Evolutionary conservation across 2,329 filamentous ascomycete genomes (phyloP), one percentile per base, ranked within the genome.

Genomic region (Beauveria australis): DNA sequence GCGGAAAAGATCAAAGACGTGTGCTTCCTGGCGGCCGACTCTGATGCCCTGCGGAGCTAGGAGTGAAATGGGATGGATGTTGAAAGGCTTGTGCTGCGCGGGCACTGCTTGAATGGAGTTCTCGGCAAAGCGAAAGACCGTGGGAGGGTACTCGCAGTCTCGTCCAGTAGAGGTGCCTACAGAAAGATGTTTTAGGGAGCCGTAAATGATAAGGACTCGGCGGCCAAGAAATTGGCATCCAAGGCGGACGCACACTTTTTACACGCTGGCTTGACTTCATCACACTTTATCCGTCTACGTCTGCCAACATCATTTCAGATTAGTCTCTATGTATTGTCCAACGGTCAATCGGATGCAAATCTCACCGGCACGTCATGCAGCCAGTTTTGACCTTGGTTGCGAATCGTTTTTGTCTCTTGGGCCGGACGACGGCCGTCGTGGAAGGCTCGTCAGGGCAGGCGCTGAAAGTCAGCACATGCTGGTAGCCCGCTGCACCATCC

Each of bases 361-460:
- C 58, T 47, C 12, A 60, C 58, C 58, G 58, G 28, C 58, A 60
- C 16, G 58, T 60, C 49, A 60, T 53, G 58, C 58, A 60, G 14
- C 58, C 58, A 16, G 58, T 53, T 19, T 53, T 60, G 12, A 53
- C 49, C 19, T 60, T 60, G 37, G 41, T 28, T 8, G 58, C 58
- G 19, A 53, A 60, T 22, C 48, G 37, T 19, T 53, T 60, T 5
- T 53, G 40, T 26, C 58, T 28, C 30, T 26, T 49, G 30, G 46
- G 41, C 18, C 49, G 30, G 5, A 37, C 40, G 26, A 55, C 9
- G 22, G 30, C 5, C 3, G 33, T 41, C 16, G 26, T 24, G 14
- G 46, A n/a, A 5, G 43, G 44, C 22, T 41, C 33, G 19, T 47
- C 43, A 30, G 53, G 26, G 43, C 43, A 47, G 10, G 53, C 8